Base-by-base conservation (phyloP, 1,284 basidiomycete genomes). In the Ganoderma lucidum region DNA sequence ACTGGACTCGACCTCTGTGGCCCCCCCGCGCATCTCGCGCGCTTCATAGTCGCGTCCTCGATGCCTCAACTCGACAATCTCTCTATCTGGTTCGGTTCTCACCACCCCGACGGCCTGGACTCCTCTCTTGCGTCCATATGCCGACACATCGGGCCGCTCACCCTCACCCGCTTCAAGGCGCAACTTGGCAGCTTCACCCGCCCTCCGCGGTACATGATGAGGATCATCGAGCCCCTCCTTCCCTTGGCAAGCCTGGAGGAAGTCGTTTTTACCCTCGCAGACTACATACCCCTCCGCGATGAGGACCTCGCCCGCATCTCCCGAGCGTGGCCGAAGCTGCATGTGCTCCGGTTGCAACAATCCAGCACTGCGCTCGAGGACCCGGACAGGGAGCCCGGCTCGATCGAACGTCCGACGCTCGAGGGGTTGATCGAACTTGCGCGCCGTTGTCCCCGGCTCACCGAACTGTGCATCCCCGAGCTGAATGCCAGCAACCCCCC, bases 261-360 rank as follows among this genome's bases (percentile, higher is more conserved):
- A 9, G 48, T 51, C 4, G 23, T 28, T 6, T 23, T 51, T 5
- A n/a, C 3, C 23, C 23, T 23, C 6, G 23, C 8, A 9, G 48
- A 51, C 19, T 45, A 19, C n/a, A 9, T 51, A 23, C 48, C 48
- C 1, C 23, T 51, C 48, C 48, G 48, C 9, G 48, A 51, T 9
- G 23, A 51, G 48, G 48, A 51, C n/a, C 48, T 51, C 48, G 48
- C 10, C n/a, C 48, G 48, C 48, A 51, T 51, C 48, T 51, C 48
- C 9, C 48, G 23, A 1, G 23, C 48, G 3, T 51, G 48, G 48
- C 48, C 23, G n/a, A 28, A 51, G 10, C 23, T 51, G n/a, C n/a
- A 23, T 23, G 9, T 51, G n/a, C 48, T 51, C 23, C n/a, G n/a
- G 10, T 28, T 51, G 1, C 3, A 51, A 2, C 48, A 51, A 6